Base-by-base conservation (phyloP, 164 flowering plant genomes). In the Platanus orientalis region DNA sequence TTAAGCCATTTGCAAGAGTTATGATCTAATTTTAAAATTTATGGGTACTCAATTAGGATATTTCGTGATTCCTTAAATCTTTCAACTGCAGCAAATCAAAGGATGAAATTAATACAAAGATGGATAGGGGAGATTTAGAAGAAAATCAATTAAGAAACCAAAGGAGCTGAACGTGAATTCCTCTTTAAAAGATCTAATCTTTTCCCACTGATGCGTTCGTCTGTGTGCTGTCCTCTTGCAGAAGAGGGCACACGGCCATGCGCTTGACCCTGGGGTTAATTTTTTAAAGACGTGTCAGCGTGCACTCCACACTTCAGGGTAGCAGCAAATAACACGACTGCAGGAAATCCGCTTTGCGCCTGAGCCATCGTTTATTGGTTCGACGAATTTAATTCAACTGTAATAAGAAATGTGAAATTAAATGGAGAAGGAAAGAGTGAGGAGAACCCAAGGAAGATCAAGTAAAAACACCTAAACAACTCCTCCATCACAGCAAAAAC, bases 11-110 rank as follows among this genome's bases (percentile, higher is more conserved):
- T 9, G 29, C 49, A 28, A 24, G 0, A 58, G 7, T 40, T 2
- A 9, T 1, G 13, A 26, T 0, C 1, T 1, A 40, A 21, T 19
- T 23, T 12, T 20, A 5, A 53, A n/a, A 69, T 81, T 69, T 75
- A 89, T 91, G 28, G 96, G 96, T 4, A 87, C 72, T 11, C 93
- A 88, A 70, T 80, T 80, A 89, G 52, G 63, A 89, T 87, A 21
- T 84, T 86, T 13, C 63, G 74, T 1, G 96, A 85, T 75, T 89
- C 96, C n/a, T 66, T 54, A 30, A 65, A 54, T 57, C 93, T 73
- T 63, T 85, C 83, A 45, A 79, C 93, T 89, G 82, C 69, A 69
- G 40, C 11, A 40, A 19, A 36, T 19, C 32, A 53, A 29, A 21
- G 21, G 57, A 29, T 61, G 26, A 57, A 39, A 68, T 51, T 9